phyloP scores from a whole-genome alignment of 768 basidiomycete genomes.

The Psilocybe cubensis region DNA sequence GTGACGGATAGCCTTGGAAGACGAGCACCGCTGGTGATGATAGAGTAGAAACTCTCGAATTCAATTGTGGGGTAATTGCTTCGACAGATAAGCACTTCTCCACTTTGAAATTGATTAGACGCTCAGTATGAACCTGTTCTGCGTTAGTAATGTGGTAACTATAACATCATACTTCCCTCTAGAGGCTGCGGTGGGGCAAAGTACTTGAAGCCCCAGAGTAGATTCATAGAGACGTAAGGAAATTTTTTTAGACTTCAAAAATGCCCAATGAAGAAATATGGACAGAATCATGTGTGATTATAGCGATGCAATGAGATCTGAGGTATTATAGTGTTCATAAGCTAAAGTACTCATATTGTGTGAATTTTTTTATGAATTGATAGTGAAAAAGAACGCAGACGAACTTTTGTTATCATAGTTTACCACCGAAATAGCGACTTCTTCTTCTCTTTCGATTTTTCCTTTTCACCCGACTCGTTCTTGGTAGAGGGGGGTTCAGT shows the following conservation, averaged over 20 bases:
- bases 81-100: background rate
- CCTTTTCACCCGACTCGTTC: constrained; percentile 13
- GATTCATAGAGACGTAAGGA: background rate
- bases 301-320: background rate
- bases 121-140: background rate
- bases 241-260: background rate
- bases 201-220: too few relatives aligned
- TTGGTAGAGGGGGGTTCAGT: background rate
- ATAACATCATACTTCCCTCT: too few relatives aligned
- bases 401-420: background rate
- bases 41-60: too few relatives aligned
- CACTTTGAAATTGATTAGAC: background rate
- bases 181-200: too few relatives aligned
- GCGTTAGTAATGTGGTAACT: too few relatives aligned
- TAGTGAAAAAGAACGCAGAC: background rate
- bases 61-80: background rate
- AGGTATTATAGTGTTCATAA: background rate
- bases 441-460: constrained; percentile 11
- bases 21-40: too few relatives aligned
- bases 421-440: constrained; percentile 24
- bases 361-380: background rate
- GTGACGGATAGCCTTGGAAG: too few relatives aligned
- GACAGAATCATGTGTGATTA: background rate
- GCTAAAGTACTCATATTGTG: background rate
- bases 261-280: background rate